Evolutionary conservation across 2,329 filamentous ascomycete genomes (phyloP).

Genomic region (Pseudopithomyces chartarum): DNA sequence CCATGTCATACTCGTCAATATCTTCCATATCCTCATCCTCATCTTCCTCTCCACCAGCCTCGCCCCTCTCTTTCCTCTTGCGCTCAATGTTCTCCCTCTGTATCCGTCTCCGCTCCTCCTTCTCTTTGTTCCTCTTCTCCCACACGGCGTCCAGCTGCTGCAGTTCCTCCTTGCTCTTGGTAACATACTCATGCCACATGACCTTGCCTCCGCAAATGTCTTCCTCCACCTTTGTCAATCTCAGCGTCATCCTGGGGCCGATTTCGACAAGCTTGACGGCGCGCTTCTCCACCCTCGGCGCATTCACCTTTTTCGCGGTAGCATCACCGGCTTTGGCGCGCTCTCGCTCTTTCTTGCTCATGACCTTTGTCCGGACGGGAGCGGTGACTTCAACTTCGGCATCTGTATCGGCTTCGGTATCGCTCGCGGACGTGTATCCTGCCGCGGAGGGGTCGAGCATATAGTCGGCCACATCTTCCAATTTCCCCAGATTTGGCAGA

Average conservation of each 20-base stretch:
- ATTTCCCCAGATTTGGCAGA: constrained; percentile 85
- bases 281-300: constrained; percentile 72
- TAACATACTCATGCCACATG: constrained; percentile 97
- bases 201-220: constrained; percentile 87
- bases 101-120: constrained; percentile 77
- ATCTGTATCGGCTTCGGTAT: constrained; percentile 91
- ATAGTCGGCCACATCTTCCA: constrained; percentile 94
- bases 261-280: constrained; percentile 92
- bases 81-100: constrained; percentile 90
- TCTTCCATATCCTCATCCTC: constrained; percentile 50
- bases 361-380: constrained; percentile 64
- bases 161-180: constrained; percentile 80
- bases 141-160: constrained; percentile 81
- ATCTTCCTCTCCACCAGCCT: constrained; percentile 49
- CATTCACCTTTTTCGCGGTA: constrained; percentile 40
- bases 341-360: constrained; percentile 59
- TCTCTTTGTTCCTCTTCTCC: constrained; percentile 77
- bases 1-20: constrained; percentile 54
- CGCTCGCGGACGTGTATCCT: constrained; percentile 90
- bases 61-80: constrained; percentile 69
- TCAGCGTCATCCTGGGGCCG: constrained; percentile 84
- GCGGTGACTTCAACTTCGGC: constrained; percentile 86
- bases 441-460: constrained; percentile 78
- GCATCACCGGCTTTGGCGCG: constrained; percentile 48
- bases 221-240: constrained; percentile 95